These are phyloP conservation scores for Fusarium torulosum DNA, from an alignment of 2,329 filamentous ascomycete genomes.

Conservation along the genomic window DNA sequence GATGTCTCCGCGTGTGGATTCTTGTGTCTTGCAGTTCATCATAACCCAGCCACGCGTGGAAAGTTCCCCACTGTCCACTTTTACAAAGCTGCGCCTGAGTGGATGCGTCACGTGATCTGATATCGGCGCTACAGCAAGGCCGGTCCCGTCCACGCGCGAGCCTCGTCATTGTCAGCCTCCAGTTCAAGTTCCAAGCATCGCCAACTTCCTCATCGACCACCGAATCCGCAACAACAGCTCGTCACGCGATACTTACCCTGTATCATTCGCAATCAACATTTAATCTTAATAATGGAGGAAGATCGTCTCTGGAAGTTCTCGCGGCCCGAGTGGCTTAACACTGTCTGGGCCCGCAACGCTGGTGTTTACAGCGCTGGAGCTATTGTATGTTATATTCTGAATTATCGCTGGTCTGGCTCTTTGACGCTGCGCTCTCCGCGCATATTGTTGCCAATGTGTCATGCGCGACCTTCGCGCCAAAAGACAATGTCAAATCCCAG, in stretches of 20 bases:
- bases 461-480: not conserved
- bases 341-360: slow-evolving; percentile 71
- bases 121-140: slow-evolving; percentile 31
- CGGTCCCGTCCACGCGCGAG: slow-evolving; percentile 33
- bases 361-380: slow-evolving; percentile 74
- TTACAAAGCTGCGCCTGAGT: not conserved
- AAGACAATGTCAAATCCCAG: not conserved
- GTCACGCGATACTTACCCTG: not conserved
- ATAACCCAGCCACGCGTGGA: slow-evolving; percentile 29
- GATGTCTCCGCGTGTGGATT: slow-evolving; percentile 36
- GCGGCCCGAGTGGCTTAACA: slow-evolving; percentile 76
- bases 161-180: slow-evolving; percentile 49
- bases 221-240: slow-evolving; percentile 3
- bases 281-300: slow-evolving; percentile 65
- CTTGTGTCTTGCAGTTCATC: slow-evolving; percentile 38
- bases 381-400: slow-evolving; percentile 63
- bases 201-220: slow-evolving; percentile 28
- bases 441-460: not conserved
- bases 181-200: slow-evolving; percentile 31
- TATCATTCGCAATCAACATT: not conserved
- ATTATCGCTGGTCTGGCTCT: not conserved
- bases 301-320: slow-evolving; percentile 76
- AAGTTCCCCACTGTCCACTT: slow-evolving; percentile 10
- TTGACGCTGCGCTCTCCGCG: not conserved
- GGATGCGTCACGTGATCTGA: slow-evolving; percentile 29